Evolutionary conservation across 108 stramenopile species (phyloP), one percentile per base, ranked within the genome.

Genomic region (Stephanodiscus minutulus): DNA sequence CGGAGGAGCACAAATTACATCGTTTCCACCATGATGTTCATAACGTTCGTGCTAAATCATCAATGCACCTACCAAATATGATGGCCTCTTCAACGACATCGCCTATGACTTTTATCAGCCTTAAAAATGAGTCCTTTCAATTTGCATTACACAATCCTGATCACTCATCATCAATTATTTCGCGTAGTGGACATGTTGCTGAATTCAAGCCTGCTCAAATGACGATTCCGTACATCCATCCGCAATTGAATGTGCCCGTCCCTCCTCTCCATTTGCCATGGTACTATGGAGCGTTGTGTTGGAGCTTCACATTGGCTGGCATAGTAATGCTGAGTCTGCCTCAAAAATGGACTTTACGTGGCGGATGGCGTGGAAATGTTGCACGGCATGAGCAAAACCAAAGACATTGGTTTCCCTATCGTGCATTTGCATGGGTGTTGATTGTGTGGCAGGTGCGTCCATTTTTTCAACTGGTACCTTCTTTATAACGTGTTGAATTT

Each of bases 321-420:
- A 17, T 82, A 24, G 47, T 73, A 50, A 69, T 55, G 64, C 48
- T 82, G 20, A 36, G 36, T 62, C 54, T 64, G 64, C 54, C 62
- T 50, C 76, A 76, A 3, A 66, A 46, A 15, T 82, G 81, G 81
- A 49, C 55, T 0, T 37, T 35, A 8, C 5, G 12, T 56, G 73
- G 77, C n/a, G 66, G 77, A 13, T 41, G 62, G 10, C 29, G 24
- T 58, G 39, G 21, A 7, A 48, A 64, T 17, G 17, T n/a, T 2
- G 50, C 17, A 25, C 0, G 24, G 31, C 35, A 35, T 10, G 43
- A 47, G 24, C 21, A 60, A 7, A 53, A 24, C 28, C 39, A 22
- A n/a, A 66, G 58, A 44, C 79, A 80, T 73, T 80, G 79, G 76
- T 82, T 77, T 29, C 81, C 81, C 7, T 82, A 82, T 61, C 57